Conservation (phyloP, 1,284 basidiomycete genomes). For the Anthracocystis setariae region DNA sequence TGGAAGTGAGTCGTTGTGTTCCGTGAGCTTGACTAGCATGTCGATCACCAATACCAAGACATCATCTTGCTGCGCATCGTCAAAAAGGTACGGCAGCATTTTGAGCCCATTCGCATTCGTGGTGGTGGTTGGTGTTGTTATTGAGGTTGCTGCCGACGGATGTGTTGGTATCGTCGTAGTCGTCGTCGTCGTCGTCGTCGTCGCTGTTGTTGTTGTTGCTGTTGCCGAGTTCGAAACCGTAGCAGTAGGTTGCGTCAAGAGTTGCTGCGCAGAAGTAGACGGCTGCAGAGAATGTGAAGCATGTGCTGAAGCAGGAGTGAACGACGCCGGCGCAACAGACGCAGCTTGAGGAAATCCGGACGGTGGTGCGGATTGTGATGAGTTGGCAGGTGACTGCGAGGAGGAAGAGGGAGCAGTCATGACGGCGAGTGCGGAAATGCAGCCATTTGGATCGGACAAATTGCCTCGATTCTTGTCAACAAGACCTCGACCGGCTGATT, state of each 20-base stretch:
- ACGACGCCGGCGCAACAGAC: constrained; percentile 10
- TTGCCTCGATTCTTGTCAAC: neutral
- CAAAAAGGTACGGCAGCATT: constrained; percentile 59
- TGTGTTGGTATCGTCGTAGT: too few species aligned
- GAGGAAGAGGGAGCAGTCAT: constrained; percentile 26
- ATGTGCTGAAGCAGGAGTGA: constrained; percentile 24
- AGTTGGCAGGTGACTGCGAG: constrained; percentile 6
- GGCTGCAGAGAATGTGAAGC: constrained; percentile 20
- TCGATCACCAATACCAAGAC: constrained; percentile 63
- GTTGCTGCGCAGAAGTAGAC: constrained; percentile 5
- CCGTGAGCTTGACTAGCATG: constrained; percentile 63
- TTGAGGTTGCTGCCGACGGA: neutral
- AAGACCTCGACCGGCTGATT: too few species aligned
- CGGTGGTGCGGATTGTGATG: neutral
- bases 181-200: too few species aligned
- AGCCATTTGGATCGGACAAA: constrained; percentile 16
- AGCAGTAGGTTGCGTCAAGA: constrained; percentile 1
- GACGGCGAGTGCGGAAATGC: constrained; percentile 15
- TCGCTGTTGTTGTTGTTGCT: neutral
- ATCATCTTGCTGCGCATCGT: constrained; percentile 63
- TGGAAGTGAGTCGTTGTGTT: constrained; percentile 66
- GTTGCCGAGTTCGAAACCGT: constrained; percentile 2
- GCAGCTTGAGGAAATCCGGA: constrained; percentile 16
- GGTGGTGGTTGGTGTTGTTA: constrained; percentile 9
- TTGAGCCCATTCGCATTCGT: constrained; percentile 9